A percentile compares a stretch with the other conserved stretches of the same genome.
phyloP scores from a whole-genome alignment of 306 rosid genomes.

The Astragalus membranaceus region DNA sequence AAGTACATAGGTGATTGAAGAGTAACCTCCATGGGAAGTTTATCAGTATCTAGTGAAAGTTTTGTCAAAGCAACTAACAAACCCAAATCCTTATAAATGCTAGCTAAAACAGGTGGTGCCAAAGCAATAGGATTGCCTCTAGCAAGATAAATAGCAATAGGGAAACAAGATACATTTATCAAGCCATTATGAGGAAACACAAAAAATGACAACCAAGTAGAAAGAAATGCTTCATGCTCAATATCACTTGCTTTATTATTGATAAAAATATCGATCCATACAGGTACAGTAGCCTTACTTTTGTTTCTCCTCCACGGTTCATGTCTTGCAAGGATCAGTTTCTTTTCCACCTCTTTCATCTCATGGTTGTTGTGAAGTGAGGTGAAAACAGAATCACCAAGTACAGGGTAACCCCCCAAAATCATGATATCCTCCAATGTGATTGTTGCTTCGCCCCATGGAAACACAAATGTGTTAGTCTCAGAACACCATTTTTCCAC shows the following conservation, averaged over 20 bases:
- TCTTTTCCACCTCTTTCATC: constrained; percentile 18
- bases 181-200: constrained; percentile 8
- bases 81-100: constrained; percentile 42
- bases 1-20: constrained; percentile 43
- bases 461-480: constrained; percentile 38
- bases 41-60: background rate
- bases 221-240: constrained; percentile 60
- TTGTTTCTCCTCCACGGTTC: background rate
- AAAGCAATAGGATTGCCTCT: constrained; percentile 40
- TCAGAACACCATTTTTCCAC: constrained; percentile 37
- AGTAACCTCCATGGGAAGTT: background rate
- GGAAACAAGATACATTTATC: constrained; percentile 8
- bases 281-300: background rate
- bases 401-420: constrained; percentile 41
- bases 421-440: constrained; percentile 53
- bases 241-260: constrained; percentile 31
- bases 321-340: constrained; percentile 2
- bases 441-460: constrained; percentile 53
- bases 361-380: constrained; percentile 13
- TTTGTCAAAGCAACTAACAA: constrained; percentile 11
- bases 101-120: constrained; percentile 52
- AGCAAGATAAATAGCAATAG: constrained; percentile 44
- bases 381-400: constrained; percentile 27
- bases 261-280: constrained; percentile 28
- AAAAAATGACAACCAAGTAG: constrained; percentile 37